Conservation (phyloP, 2,329 filamentous ascomycete genomes). For the Penicillium crustosum region DNA sequence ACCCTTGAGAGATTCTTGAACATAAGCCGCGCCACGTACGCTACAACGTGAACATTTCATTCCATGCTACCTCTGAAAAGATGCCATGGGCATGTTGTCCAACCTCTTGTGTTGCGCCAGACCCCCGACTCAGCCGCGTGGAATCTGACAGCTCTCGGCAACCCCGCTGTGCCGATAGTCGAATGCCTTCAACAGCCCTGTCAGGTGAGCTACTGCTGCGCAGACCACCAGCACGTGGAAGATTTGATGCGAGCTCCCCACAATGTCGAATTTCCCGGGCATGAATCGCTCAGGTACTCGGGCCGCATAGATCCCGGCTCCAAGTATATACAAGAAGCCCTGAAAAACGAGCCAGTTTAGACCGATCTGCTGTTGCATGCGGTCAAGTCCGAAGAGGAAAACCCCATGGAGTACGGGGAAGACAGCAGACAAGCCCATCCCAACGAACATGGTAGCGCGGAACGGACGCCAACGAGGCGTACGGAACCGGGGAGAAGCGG, state of each 20-base stretch:
- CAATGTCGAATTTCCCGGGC: constrained; percentile 82
- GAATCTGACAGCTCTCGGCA: constrained; percentile 51
- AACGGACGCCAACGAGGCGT: constrained; percentile 81
- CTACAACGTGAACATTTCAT: constrained; percentile 17
- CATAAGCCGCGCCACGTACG: constrained; percentile 6
- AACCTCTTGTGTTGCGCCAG: constrained; percentile 17
- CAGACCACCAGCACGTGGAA: constrained; percentile 88
- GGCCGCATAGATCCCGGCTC: constrained; percentile 79
- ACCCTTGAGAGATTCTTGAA: constrained; percentile 4
- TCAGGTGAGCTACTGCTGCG: constrained; percentile 78
- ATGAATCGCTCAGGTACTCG: constrained; percentile 78
- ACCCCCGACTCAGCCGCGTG: constrained; percentile 21
- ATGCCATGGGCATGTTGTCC: constrained; percentile 27
- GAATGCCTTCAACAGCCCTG: constrained; percentile 79
- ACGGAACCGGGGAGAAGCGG: constrained; percentile 78
- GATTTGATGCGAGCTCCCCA: constrained; percentile 92
- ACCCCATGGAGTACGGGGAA: constrained; percentile 80
- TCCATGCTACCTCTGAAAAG: constrained; percentile 19
- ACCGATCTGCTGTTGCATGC: constrained; percentile 72
- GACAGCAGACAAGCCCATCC: constrained; percentile 78
- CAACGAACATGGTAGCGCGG: constrained; percentile 84
- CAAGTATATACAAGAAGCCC: constrained; percentile 79
- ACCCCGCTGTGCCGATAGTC: constrained; percentile 72
- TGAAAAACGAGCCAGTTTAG: constrained; percentile 78
- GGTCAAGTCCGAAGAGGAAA: constrained; percentile 62